These are phyloP conservation scores for Pythium biforme DNA, from an alignment of 352 stramenopile species.

Conservation along the genomic window DNA sequence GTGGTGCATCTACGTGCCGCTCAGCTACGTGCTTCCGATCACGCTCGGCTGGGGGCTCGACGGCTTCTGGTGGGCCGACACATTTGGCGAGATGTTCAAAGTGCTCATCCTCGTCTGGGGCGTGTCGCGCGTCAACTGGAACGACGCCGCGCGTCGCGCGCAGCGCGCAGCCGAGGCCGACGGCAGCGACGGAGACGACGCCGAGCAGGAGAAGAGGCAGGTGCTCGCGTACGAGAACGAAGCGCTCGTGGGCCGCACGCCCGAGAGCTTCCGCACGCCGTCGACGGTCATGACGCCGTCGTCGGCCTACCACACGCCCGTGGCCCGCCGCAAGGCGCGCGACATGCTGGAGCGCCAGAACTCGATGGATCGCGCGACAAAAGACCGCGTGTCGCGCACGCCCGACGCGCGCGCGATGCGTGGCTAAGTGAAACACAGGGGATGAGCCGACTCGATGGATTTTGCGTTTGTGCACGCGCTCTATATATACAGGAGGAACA, in stretches of 20 bases:
- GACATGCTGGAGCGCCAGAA: slow-evolving; percentile 23
- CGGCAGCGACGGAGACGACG: slow-evolving; percentile 24
- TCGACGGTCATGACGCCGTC: slow-evolving; percentile 35
- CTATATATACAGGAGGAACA: neutral
- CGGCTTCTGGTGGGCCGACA: slow-evolving; percentile 53
- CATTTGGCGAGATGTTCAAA: slow-evolving; percentile 47
- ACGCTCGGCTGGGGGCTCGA: slow-evolving; percentile 43
- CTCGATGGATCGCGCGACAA: slow-evolving; percentile 8
- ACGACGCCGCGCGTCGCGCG: slow-evolving; percentile 32
- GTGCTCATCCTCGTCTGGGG: slow-evolving; percentile 44
- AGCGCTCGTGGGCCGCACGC: slow-evolving; percentile 35
- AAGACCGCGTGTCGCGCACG: slow-evolving; percentile 22
- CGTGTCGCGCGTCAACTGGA: slow-evolving; percentile 49
- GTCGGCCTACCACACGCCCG: slow-evolving; percentile 35
- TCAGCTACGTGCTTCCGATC: slow-evolving; percentile 50
- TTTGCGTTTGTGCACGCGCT: neutral
- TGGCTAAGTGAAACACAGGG: neutral
- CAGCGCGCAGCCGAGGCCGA: slow-evolving; percentile 38
- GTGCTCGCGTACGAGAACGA: slow-evolving; percentile 50
- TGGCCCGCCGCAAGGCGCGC: slow-evolving; percentile 30
- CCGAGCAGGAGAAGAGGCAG: slow-evolving; percentile 33
- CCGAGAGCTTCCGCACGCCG: slow-evolving; percentile 40
- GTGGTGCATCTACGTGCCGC: slow-evolving; percentile 45
- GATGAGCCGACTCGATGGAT: neutral
- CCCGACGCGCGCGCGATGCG: slow-evolving; percentile 24